Evolutionary conservation across 495 filamentous ascomycete species (phyloP), one percentile per base, ranked within the genome.

Genomic region (Penicillium canescens): DNA sequence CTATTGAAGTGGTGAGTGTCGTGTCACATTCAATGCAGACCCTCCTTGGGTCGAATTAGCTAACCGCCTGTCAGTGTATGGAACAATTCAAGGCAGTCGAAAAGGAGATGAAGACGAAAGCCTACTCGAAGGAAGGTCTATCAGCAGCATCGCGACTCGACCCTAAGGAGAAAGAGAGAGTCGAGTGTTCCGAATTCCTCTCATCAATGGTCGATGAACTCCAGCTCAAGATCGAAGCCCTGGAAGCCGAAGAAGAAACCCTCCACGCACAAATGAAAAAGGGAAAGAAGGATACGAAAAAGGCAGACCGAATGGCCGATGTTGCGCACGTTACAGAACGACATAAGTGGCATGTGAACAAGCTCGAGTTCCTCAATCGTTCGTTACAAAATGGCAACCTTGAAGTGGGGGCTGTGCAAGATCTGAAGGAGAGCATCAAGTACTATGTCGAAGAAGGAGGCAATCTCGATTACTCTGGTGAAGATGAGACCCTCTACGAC

Each of bases 71-170:
- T 69, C 74, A 97, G 95, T 91, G 96, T 86, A 98, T 98, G 94
- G 94, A 98, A 74, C 90, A 89, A 62, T 98, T 98, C 83, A 98
- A 98, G 79, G 92, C 91, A 21, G 94, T 98, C n/a, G 94, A 98
- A 75, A 98, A 98, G 78, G 94, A 96, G 70, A 98, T 98, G 93
- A 98, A 98, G 77, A 98, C 94, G 42, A 98, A 98, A 73, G 93
- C 94, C 52, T 98, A 96, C 71, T 98, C 95, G 36, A 98, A 98
- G 80, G 95, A 97, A 73, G 94, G 94, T 34, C 74, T 98, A 41
- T 90, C 87, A 39, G 87, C 91, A 42, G 91, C 91, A 2, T 87
- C 91, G 42, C 92, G 96, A 69, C 79, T 98, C 39, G 94, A 98
- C 74, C 94, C 94, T 2, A 94, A 88, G 65, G 93, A 97, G 66